phyloP scores from a whole-genome alignment of 805 yeast species.

The Saccharomycopsis sp. region DNA sequence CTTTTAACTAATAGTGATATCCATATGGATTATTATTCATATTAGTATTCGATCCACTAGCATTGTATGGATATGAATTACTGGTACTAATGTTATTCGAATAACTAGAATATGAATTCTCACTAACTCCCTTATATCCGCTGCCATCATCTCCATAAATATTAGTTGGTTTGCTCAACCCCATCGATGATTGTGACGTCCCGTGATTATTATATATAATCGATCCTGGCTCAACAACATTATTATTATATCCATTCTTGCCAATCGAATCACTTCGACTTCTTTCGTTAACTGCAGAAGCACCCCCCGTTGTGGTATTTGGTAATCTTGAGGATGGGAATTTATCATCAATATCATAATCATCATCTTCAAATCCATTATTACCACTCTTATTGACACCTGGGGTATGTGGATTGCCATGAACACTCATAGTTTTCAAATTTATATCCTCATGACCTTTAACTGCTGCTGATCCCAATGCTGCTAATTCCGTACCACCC shows the following conservation, averaged over 20 bases:
- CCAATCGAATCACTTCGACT: slow-evolving; percentile 4
- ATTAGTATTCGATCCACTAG: neutral
- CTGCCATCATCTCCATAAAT: slow-evolving; percentile 7
- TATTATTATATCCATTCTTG: neutral
- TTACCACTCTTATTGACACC: slow-evolving; percentile 1
- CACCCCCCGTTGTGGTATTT: neutral
- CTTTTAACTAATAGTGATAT: neutral
- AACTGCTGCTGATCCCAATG: slow-evolving; percentile 20
- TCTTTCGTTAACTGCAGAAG: too few relatives aligned
- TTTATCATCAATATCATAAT: slow-evolving; percentile 12
- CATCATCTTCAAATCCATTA: slow-evolving; percentile 10
- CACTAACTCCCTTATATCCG: slow-evolving; percentile 13
- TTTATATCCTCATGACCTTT: slow-evolving; percentile 20
- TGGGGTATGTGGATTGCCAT: slow-evolving; percentile 3
- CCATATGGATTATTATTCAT: neutral
- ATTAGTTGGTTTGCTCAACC: slow-evolving; percentile 1
- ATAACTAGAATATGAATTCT: neutral
- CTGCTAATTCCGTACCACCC: slow-evolving; percentile 21
- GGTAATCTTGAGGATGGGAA: slow-evolving; percentile 14
- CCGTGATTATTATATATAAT: slow-evolving; percentile 13
- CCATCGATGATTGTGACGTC: slow-evolving; percentile 3
- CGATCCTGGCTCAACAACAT: slow-evolving; percentile 19
- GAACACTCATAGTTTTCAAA: slow-evolving; percentile 3
- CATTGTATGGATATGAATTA: neutral
- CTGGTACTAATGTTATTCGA: neutral